Percentiles rank a stretch among this genome's conserved stretches.
Conservation (phyloP, 2,329 filamentous ascomycete genomes). For the Talaromyces sp. region DNA sequence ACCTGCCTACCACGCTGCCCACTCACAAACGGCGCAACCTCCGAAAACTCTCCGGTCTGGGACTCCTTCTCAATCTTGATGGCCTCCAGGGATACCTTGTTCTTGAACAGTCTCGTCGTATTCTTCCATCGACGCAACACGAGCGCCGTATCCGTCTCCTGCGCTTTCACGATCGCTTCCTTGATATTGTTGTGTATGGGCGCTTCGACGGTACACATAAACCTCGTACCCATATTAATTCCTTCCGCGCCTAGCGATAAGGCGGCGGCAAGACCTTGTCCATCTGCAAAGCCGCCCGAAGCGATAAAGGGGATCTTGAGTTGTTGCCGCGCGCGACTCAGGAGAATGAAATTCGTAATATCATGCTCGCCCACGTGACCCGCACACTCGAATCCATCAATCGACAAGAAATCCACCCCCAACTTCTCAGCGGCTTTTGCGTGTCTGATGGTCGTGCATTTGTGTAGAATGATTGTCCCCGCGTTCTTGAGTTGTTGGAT, state of each 20-base stretch:
- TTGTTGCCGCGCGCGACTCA: conserved; percentile 79
- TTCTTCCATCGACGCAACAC: conserved; percentile 90
- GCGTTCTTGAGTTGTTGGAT: conserved; percentile 84
- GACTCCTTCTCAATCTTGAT: conserved; percentile 81
- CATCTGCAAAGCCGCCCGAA: conserved; percentile 92
- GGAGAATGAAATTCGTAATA: conserved; percentile 61
- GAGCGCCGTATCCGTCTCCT: conserved; percentile 88
- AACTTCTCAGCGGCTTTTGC: conserved; percentile 88
- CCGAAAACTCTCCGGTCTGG: conserved; percentile 79
- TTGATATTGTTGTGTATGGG: conserved; percentile 94
- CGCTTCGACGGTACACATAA: conserved; percentile 93
- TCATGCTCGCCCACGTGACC: conserved; percentile 60
- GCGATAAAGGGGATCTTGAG: conserved; percentile 90
- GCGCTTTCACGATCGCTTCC: conserved; percentile 80
- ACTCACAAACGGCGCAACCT: conserved; percentile 82
- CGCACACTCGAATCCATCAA: conserved; percentile 97
- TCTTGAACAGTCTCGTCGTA: conserved; percentile 82
- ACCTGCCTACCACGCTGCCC: conserved; percentile 89
- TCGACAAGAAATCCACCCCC: conserved; percentile 93
- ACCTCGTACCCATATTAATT: conserved; percentile 97
- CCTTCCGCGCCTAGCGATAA: conserved; percentile 86
- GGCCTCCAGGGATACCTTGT: conserved; percentile 80
- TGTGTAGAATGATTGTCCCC: conserved; percentile 80
- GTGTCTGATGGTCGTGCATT: conserved; percentile 95
- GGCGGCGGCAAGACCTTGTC: conserved; percentile 86